A percentile compares a stretch with the other conserved stretches of the same genome.
phyloP scores from a whole-genome alignment of 2,329 filamentous ascomycete genomes.

The Whalleya microplaca region DNA sequence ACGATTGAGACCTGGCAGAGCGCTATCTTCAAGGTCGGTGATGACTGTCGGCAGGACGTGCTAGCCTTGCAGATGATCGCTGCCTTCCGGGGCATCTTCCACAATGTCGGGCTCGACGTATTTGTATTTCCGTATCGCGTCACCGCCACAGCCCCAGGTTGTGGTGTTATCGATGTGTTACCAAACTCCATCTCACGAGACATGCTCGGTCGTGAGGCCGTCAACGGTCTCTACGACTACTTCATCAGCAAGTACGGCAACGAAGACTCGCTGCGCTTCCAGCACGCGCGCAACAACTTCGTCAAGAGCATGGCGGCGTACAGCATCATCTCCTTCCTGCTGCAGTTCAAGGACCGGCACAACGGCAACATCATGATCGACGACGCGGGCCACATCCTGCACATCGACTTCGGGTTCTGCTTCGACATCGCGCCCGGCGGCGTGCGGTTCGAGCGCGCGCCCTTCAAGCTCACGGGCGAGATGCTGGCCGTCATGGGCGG shows the following conservation, averaged over 20 bases:
- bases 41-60: slow-evolving; percentile 97
- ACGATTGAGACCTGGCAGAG: slow-evolving; percentile 98
- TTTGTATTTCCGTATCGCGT: slow-evolving; percentile 98
- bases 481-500: slow-evolving; percentile 99
- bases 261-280: slow-evolving; percentile 92
- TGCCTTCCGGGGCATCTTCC: slow-evolving; percentile 96
- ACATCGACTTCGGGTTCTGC: slow-evolving; percentile 99
- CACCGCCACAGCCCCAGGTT: slow-evolving; percentile 94
- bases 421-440: slow-evolving; percentile 98
- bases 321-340: slow-evolving; percentile 91
- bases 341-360: slow-evolving; percentile 99
- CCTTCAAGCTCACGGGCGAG: slow-evolving; percentile 96
- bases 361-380: slow-evolving; percentile 99
- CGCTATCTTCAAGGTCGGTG: slow-evolving; percentile 99
- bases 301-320: slow-evolving; percentile 99
- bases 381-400: slow-evolving; percentile 93
- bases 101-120: slow-evolving; percentile 90
- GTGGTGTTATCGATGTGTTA: slow-evolving; percentile 96
- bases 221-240: slow-evolving; percentile 98
- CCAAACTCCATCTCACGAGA: slow-evolving; percentile 98
- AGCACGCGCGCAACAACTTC: slow-evolving; percentile 94
- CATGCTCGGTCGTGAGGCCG: slow-evolving; percentile 96
- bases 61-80: slow-evolving; percentile 97
- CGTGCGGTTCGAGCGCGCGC: slow-evolving; percentile 95
- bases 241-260: slow-evolving; percentile 97